Conservation (phyloP, 2,329 filamentous ascomycete species). For the Stenocarpella maydis region DNA sequence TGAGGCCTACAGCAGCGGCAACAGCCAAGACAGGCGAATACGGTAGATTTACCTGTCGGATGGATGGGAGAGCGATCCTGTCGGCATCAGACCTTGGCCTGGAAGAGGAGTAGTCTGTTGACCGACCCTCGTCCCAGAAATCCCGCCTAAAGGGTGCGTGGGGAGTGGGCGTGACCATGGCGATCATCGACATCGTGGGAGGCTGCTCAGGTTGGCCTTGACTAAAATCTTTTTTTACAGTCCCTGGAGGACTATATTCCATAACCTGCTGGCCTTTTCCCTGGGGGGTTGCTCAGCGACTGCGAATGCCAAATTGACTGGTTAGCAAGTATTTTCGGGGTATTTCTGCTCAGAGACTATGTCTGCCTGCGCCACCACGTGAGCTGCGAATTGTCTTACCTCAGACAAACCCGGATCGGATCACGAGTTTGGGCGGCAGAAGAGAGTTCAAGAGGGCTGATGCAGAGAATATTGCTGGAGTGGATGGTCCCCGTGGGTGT, state of each 20-base stretch:
- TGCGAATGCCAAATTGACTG: not conserved
- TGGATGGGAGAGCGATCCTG: constrained; percentile 58
- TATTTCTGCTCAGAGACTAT: not conserved
- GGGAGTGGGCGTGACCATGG: constrained; percentile 54
- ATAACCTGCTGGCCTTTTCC: constrained; percentile 42
- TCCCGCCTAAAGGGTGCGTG: constrained; percentile 52
- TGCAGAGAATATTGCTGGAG: not conserved
- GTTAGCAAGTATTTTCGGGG: constrained; percentile 32
- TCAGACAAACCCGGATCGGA: constrained; percentile 22
- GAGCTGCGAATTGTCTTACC: constrained; percentile 31
- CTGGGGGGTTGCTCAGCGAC: not conserved
- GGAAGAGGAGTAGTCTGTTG: constrained; percentile 44
- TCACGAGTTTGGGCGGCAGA: constrained; percentile 14
- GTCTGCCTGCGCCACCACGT: constrained; percentile 2
- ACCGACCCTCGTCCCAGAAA: constrained; percentile 50
- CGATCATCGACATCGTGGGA: constrained; percentile 59
- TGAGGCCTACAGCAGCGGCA: not conserved
- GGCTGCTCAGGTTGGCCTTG: constrained; percentile 40
- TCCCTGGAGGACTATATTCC: constrained; percentile 51
- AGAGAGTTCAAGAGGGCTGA: not conserved
- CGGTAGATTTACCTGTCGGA: constrained; percentile 55
- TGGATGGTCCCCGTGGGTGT: not conserved
- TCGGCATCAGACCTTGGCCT: constrained; percentile 50
- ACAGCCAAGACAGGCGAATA: not conserved
- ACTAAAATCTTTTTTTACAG: constrained; percentile 41